Conservation (phyloP, 441 rosid genomes). For the Kokia cookei region DNA sequence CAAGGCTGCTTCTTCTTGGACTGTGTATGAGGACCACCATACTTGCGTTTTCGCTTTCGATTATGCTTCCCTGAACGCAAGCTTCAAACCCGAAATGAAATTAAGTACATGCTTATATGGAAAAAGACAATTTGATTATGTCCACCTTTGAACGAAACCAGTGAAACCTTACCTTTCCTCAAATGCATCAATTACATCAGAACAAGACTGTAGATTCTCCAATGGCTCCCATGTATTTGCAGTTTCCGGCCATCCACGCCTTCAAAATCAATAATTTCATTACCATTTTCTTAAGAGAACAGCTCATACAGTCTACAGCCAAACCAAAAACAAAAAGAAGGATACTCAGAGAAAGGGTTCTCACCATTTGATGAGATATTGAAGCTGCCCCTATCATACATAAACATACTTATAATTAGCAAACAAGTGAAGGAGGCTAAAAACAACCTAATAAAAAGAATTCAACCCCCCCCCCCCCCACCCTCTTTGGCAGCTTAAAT, state of each 20-base stretch:
- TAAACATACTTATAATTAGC: not conserved
- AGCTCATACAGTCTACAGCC: not conserved
- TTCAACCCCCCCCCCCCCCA: not conserved
- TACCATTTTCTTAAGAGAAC: not conserved
- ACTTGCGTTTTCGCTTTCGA: constrained; percentile 83
- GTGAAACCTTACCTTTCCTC: constrained; percentile 64
- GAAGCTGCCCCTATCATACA: constrained; percentile 66
- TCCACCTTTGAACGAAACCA: not conserved
- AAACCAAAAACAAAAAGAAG: not conserved
- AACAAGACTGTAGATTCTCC: constrained; percentile 84
- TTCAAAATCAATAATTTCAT: constrained; percentile 26
- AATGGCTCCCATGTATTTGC: constrained; percentile 99
- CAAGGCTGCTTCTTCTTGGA: constrained; percentile 71
- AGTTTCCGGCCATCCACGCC: constrained; percentile 99
- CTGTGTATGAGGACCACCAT: constrained; percentile 47
- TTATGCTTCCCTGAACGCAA: constrained; percentile 64
- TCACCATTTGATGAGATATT: constrained; percentile 98
- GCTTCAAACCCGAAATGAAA: constrained; percentile 39
- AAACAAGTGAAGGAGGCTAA: not conserved
- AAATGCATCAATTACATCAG: constrained; percentile 89
- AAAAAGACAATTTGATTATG: not conserved
- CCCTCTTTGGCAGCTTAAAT: not conserved
- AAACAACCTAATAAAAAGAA: not conserved
- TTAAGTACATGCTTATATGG: not conserved
- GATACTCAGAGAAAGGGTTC: constrained; percentile 12